A percentile compares a stretch with the other conserved stretches of the same genome.
These are phyloP conservation scores for Apiotrichum sp. DNA, from an alignment of 1,284 basidiomycete genomes.

Conservation along the genomic window DNA sequence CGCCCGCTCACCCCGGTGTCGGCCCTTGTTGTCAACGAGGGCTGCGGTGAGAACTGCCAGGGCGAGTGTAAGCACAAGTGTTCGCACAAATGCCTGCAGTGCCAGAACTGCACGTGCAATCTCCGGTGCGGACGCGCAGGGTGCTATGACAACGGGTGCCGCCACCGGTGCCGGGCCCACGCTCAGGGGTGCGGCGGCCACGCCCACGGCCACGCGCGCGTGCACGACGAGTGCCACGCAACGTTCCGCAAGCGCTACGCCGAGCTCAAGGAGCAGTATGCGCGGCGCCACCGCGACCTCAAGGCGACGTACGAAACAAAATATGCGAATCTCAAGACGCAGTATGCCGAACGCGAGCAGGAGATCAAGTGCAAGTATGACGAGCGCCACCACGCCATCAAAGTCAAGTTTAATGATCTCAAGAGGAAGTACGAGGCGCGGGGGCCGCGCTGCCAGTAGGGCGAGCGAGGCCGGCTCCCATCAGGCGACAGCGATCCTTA, in stretches of 20 bases:
- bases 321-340: background rate
- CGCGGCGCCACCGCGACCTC: background rate
- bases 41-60: background rate
- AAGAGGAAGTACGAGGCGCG: background rate
- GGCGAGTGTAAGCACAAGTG: background rate
- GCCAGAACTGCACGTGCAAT: too few relatives aligned
- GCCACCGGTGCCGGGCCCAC: too few relatives aligned
- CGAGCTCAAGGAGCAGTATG: slow-evolving; percentile 3
- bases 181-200: too few relatives aligned
- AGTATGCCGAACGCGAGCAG: slow-evolving; percentile 1
- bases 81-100: too few relatives aligned
- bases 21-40: background rate
- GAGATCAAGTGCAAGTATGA: slow-evolving; percentile 4
- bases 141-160: too few relatives aligned
- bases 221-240: slow-evolving; percentile 1
- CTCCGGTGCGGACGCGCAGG: too few relatives aligned
- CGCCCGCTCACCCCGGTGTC: background rate
- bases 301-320: slow-evolving; percentile 2
- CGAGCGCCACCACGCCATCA: background rate
- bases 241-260: slow-evolving; percentile 1
- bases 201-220: background rate
- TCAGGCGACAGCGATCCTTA: too few relatives aligned
- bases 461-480: too few relatives aligned
- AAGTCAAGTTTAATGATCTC: background rate
- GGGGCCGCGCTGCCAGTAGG: too few relatives aligned